Evolutionary conservation across 345 rosid genomes (phyloP).

Genomic region (Alliaria petiolata): DNA sequence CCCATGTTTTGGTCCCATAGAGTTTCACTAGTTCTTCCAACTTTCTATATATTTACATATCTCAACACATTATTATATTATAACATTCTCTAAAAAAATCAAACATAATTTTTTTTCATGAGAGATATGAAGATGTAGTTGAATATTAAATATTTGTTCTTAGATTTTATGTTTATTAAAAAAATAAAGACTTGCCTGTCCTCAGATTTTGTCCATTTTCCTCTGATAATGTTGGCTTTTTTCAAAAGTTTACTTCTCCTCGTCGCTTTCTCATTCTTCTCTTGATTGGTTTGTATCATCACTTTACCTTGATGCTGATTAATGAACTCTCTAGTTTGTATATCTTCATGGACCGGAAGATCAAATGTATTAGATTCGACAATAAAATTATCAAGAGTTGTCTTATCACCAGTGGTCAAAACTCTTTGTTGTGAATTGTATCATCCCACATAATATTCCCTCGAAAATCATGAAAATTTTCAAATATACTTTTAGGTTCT

Average conservation of each 20-base stretch:
- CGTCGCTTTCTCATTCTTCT: background rate
- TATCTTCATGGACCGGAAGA: background rate
- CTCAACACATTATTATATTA: background rate
- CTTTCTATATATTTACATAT: conserved; percentile 33
- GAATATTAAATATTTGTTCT: background rate
- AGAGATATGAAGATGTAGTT: background rate
- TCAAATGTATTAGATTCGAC: background rate
- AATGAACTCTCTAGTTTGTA: background rate
- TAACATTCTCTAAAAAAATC: background rate
- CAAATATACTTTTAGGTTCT: background rate
- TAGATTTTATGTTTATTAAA: background rate
- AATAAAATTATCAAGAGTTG: background rate
- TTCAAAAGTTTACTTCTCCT: background rate
- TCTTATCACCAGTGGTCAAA: background rate
- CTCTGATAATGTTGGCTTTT: background rate
- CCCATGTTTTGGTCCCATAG: conserved; percentile 63
- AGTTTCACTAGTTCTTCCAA: conserved; percentile 48
- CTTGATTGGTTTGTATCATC: background rate
- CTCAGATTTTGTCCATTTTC: background rate
- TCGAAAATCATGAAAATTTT: background rate
- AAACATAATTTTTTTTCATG: too few species aligned
- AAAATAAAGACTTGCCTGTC: background rate
- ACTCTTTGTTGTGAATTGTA: background rate
- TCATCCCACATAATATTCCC: background rate
- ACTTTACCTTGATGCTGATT: background rate